phyloP scores from a whole-genome alignment of 1,284 basidiomycete species.

The Sporisorium graminicola region DNA sequence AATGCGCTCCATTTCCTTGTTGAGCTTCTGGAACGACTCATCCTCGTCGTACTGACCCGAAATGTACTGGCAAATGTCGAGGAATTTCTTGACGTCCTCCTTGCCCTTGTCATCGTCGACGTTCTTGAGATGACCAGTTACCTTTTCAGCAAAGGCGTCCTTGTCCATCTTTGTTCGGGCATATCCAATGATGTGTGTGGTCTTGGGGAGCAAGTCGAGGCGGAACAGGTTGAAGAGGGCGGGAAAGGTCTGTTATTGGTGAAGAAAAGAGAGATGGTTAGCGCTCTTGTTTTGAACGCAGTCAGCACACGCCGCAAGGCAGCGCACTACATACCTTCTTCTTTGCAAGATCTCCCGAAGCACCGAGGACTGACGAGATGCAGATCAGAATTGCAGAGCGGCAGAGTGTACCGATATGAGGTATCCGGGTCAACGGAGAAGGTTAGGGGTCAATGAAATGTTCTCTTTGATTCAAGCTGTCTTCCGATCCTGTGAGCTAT shows the following conservation, averaged over 20 bases:
- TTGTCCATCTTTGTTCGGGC: slow-evolving; percentile 70
- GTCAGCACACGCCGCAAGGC: neutral
- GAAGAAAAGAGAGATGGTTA: neutral
- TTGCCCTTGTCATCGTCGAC: slow-evolving; percentile 56
- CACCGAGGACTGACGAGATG: slow-evolving; percentile 82
- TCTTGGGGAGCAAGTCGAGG: slow-evolving; percentile 60
- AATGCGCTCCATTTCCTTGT: slow-evolving; percentile 58
- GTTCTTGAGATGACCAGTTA: slow-evolving; percentile 57
- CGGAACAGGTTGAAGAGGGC: slow-evolving; percentile 66
- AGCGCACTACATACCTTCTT: slow-evolving; percentile 80
- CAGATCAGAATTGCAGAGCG: neutral
- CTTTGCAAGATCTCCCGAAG: slow-evolving; percentile 97
- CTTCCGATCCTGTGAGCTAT: no score
- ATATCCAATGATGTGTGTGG: slow-evolving; percentile 69
- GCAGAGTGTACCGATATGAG: no score
- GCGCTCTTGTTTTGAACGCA: neutral
- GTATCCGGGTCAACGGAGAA: neutral
- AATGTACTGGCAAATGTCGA: slow-evolving; percentile 64
- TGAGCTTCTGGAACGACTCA: slow-evolving; percentile 62
- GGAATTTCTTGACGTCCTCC: slow-evolving; percentile 55
- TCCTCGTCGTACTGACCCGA: slow-evolving; percentile 68
- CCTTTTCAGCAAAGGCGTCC: slow-evolving; percentile 65
- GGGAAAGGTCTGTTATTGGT: slow-evolving; percentile 60
- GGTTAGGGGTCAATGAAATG: neutral
- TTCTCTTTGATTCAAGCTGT: neutral